These are phyloP conservation scores for Eucalyptus caleyi DNA, from an alignment of 345 rosid species.

Conservation along the genomic window DNA sequence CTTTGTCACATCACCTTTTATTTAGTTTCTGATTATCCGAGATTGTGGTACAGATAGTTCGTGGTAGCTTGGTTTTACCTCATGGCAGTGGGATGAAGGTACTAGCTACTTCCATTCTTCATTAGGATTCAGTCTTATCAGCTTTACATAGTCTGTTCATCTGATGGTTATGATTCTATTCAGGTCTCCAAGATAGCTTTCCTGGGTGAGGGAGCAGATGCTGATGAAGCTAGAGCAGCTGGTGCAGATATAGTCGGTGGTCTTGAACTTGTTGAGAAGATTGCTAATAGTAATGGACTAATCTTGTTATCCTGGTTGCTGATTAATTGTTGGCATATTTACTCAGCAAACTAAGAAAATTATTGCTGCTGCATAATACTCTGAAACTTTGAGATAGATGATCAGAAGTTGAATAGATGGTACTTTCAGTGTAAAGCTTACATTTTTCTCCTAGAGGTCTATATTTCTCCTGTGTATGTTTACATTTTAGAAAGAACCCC, in stretches of 20 bases:
- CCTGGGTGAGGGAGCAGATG: constrained; percentile 90
- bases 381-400: background rate
- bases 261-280: constrained; percentile 71
- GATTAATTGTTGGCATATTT: background rate
- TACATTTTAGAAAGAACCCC: background rate
- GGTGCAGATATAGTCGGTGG: constrained; percentile 98
- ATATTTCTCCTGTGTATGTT: background rate
- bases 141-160: background rate
- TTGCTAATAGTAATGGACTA: constrained; percentile 38
- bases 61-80: constrained; percentile 81
- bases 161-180: background rate
- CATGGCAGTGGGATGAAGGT: constrained; percentile 83
- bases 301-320: background rate
- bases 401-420: background rate
- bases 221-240: constrained; percentile 93
- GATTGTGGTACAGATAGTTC: constrained; percentile 60
- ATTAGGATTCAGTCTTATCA: background rate
- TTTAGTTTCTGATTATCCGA: background rate
- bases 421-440: background rate
- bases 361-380: background rate
- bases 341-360: background rate
- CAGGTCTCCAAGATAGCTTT: constrained; percentile 85
- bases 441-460: background rate
- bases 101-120: background rate
- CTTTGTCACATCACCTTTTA: background rate